Percentiles rank a stretch among this genome's conserved stretches.
Evolutionary conservation across 208 protist genomes (phyloP).

Genomic region (Trypanosoma boissoni): DNA sequence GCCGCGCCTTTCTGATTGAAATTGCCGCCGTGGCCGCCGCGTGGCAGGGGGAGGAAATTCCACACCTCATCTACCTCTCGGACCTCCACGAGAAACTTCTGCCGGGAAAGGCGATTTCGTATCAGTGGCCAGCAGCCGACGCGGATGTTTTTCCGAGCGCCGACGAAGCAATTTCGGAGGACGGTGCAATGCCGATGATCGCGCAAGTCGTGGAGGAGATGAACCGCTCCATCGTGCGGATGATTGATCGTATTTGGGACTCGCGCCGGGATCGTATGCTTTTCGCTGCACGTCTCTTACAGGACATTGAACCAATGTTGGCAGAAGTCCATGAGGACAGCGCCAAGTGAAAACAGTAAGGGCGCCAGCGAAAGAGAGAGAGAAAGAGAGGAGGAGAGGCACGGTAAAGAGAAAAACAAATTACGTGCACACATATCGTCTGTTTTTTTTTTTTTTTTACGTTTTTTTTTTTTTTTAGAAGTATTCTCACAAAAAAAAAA

Average conservation of each 20-base stretch:
- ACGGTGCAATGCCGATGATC: conserved; percentile 2
- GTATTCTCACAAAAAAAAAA: neutral
- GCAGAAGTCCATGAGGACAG: neutral
- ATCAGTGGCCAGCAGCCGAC: conserved; percentile 15
- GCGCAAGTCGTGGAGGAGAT: conserved; percentile 21
- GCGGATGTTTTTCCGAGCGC: conserved; percentile 7
- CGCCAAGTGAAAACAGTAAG: neutral
- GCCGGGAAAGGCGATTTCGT: conserved; percentile 1
- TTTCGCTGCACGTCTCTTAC: conserved; percentile 16
- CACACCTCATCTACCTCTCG: conserved; percentile 10
- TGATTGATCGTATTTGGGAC: conserved; percentile 25
- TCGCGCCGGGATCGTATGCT: conserved; percentile 21
- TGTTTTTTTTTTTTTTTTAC: neutral
- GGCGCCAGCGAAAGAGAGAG: neutral
- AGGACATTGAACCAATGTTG: conserved; percentile 19
- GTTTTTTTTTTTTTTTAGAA: neutral
- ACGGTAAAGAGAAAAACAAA: neutral
- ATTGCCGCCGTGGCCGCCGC: conserved; percentile 7
- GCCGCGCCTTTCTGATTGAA: conserved; percentile 21
- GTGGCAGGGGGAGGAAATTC: conserved; percentile 28
- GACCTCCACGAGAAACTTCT: conserved; percentile 18
- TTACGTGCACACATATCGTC: neutral
- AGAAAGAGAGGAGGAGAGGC: neutral
- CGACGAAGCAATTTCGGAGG: neutral
- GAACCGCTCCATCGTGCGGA: conserved; percentile 17